These are phyloP conservation scores for Botryosphaeria dothidea DNA, from an alignment of 2,329 filamentous ascomycete genomes.

Conservation along the genomic window DNA sequence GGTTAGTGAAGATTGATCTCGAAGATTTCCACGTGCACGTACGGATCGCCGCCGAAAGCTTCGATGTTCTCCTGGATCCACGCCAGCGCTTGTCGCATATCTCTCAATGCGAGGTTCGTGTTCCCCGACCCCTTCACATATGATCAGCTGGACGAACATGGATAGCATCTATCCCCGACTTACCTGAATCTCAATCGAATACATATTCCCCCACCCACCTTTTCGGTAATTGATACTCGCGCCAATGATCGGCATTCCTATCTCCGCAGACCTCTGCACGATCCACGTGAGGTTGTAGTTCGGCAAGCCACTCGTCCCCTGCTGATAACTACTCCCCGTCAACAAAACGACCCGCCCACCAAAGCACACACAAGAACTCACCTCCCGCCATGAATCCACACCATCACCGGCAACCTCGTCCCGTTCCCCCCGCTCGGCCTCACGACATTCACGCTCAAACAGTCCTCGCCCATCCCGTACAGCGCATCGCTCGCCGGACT, in stretches of 20 bases:
- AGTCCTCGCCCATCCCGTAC: constrained; percentile 19
- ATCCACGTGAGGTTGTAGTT: constrained; percentile 26
- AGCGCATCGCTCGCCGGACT: background rate
- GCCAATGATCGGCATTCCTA: constrained; percentile 33
- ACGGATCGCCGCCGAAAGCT: constrained; percentile 11
- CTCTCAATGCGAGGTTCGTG: constrained; percentile 12
- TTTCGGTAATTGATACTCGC: constrained; percentile 48
- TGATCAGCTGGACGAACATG: background rate
- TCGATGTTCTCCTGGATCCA: constrained; percentile 19
- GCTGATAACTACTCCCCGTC: background rate
- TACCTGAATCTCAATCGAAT: constrained; percentile 18
- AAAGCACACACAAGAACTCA: background rate
- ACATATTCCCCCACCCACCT: constrained; percentile 17
- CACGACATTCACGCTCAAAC: constrained; percentile 17
- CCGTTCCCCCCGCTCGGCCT: background rate
- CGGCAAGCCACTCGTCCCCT: constrained; percentile 10
- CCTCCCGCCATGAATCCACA: constrained; percentile 18
- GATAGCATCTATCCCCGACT: background rate
- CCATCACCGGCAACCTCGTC: constrained; percentile 2
- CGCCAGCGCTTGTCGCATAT: constrained; percentile 12
- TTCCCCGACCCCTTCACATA: background rate
- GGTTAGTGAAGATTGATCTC: background rate
- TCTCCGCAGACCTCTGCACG: constrained; percentile 32
- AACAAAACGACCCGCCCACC: background rate
- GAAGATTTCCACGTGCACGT: background rate